Evolutionary conservation across 768 basidiomycete genomes (phyloP), one percentile per base, ranked within the genome.

Genomic region (Phanerochaete sordida): DNA sequence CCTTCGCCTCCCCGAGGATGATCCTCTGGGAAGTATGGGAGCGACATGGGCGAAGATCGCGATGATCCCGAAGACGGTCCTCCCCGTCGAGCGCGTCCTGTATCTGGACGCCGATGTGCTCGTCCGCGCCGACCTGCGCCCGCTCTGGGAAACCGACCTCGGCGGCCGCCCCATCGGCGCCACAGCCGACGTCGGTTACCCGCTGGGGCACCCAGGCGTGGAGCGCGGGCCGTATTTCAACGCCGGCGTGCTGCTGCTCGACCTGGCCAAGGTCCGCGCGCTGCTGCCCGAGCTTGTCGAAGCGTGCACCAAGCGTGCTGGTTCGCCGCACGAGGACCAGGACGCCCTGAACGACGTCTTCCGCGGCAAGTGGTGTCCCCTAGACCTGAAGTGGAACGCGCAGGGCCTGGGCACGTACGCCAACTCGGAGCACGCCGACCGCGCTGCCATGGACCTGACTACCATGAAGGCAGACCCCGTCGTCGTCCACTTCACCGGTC

Each of bases 401-500:
- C 81, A 83, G 51, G 84, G 84, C 3, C 70, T 84, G 28, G 82
- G 82, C 12, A 82, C 83, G 11, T 86, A 84, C 62, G 80, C 79
- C 4, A 65, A 68, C 16, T 65, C 63, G 43, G 59, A 69, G 11
- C 71, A 73, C 12, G 51, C 60, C 5, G 78, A 81, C 26, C 70
- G 81, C 53, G 68, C 73, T 1, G 48, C 27, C 8, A 58, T 79
- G 21, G 60, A 68, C 31, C 61, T 80, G 37, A 64, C 64, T 7
- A 71, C 70, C 30, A 76, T 80, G 76, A 60, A 68, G 19, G 16
- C 19, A 23, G 69, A 80, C 39, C 78, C 81, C 0, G 63, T 62
- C 11, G 77, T 86, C 60, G 80, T 85, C 13, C 84, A 84, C 64
- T 86, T 86, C 69, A 83, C 83, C 2, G 83, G 84, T 1, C 79